Evolutionary conservation across 176 grass and related monocot genomes (phyloP), one percentile per base, ranked within the genome.

Genomic region (Hyparrhenia diplandra): DNA sequence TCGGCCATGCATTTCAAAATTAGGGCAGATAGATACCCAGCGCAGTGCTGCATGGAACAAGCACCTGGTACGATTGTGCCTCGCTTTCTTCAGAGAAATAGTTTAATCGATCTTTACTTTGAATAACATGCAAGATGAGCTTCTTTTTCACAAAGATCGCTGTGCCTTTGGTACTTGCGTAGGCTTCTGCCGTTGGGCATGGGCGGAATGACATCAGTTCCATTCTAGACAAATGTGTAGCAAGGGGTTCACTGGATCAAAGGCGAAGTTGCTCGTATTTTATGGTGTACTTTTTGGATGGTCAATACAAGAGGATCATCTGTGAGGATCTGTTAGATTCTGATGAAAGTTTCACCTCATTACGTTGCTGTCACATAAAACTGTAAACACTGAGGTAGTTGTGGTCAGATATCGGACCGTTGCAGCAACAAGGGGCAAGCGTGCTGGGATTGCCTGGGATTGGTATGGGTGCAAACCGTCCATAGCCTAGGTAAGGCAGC

Each of bases 221-320:
- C 16, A 78, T 29, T 72, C 24, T 78, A 32, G 66, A 86, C 34
- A 85, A 66, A 77, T 85, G 66, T 77, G 64, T 21, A 9, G 54
- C 65, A 67, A 85, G 65, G 78, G 13, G n/a, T 67, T 85, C 72
- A 72, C 41, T 73, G 21, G 69, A 80, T 37, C 21, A 89, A 82
- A 82, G 66, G 2, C 34, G 85, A 82, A 82, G 58, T 2, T 51
- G 46, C 72, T 49, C 66, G 47, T 78, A 84, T 75, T 74, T 9
- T 75, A 75, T 88, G 57, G 40, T 39, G 30, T 1, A 18, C 46
- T 89, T 82, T 78, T 46, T 76, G 67, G 8, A 80, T 74, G 16
- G 35, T 54, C 61, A 13, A 29, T 41, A 27, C 42, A 69, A 76
- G 27, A 64, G 43, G 45, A 5, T 64, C 20, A 58, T 57, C 21